These are phyloP conservation scores for Yamadazyma ubonensis DNA, from an alignment of 805 yeast genomes.

Conservation along the genomic window DNA sequence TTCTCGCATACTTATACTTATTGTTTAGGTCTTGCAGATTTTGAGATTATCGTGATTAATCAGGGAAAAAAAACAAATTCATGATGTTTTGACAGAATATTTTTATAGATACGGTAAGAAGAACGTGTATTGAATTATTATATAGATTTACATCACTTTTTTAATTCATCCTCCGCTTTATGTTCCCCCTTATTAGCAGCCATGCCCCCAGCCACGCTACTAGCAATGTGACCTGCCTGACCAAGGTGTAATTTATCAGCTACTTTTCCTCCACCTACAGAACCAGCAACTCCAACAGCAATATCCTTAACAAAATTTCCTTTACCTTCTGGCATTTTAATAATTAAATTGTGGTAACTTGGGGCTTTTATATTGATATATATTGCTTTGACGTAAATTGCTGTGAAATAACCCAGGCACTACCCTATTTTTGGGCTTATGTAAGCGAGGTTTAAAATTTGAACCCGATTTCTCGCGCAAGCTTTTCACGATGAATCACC, in stretches of 20 bases:
- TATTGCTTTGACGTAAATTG: constrained; percentile 1
- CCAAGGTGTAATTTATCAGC: constrained; percentile 35
- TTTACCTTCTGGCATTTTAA: constrained; percentile 15
- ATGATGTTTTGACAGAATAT: too few species aligned
- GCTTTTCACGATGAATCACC: constrained; percentile 1
- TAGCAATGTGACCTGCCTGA: constrained; percentile 32
- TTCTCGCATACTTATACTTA: too few species aligned
- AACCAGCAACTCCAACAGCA: constrained; percentile 36
- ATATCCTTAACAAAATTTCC: constrained; percentile 30
- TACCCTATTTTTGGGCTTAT: neutral
- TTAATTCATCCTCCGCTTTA: constrained; percentile 25
- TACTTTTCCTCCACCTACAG: constrained; percentile 39
- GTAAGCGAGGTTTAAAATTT: neutral
- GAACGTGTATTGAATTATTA: too few species aligned
- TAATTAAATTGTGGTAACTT: neutral
- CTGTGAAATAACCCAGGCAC: constrained; percentile 7
- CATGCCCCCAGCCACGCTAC: constrained; percentile 33
- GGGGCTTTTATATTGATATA: constrained; percentile 1
- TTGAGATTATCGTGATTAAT: too few species aligned
- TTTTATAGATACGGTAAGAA: too few species aligned
- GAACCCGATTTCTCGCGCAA: neutral
- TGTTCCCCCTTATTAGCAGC: constrained; percentile 35
- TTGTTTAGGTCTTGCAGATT: too few species aligned
- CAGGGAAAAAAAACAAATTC: too few species aligned
- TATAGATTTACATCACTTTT: constrained; percentile 3